Percentiles rank a stretch among this genome's conserved stretches.
Conservation (phyloP, 768 basidiomycete species). For the Rhizopogon sp. region DNA sequence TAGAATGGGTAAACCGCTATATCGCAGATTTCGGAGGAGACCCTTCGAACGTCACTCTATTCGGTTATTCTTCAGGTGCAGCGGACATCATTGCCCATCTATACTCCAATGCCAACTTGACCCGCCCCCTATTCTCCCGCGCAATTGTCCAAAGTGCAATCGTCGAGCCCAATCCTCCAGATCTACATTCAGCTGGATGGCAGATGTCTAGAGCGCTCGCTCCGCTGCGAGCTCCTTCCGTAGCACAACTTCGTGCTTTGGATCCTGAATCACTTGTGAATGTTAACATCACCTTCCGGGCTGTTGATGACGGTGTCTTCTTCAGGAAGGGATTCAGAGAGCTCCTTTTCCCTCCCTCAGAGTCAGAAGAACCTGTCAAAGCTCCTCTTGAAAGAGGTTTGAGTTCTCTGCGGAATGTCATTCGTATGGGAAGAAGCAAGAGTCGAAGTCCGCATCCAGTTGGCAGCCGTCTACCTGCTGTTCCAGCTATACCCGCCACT, state of each 20-base stretch:
- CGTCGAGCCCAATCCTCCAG: constrained; percentile 57
- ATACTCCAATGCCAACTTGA: constrained; percentile 57
- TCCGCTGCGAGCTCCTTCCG: constrained; percentile 43
- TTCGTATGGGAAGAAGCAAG: constrained; percentile 14
- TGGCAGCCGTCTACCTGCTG: constrained; percentile 1
- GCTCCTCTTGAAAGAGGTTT: constrained; percentile 11
- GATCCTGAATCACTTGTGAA: constrained; percentile 52
- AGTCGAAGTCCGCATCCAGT: constrained; percentile 26
- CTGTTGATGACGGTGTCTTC: constrained; percentile 67
- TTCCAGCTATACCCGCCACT: constrained; percentile 8
- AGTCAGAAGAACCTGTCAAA: constrained; percentile 14
- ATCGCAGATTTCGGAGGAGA: constrained; percentile 68
- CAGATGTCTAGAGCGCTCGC: constrained; percentile 63
- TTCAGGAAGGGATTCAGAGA: constrained; percentile 58
- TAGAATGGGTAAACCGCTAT: constrained; percentile 58
- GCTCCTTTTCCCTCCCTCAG: constrained; percentile 29
- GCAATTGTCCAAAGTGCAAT: constrained; percentile 73
- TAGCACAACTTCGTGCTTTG: constrained; percentile 61
- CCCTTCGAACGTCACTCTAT: constrained; percentile 40
- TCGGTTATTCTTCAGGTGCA: constrained; percentile 37
- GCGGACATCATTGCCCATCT: constrained; percentile 60
- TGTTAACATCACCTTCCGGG: constrained; percentile 46
- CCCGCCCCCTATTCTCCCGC: constrained; percentile 59
- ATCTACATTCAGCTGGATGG: constrained; percentile 56
- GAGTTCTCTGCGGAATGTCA: constrained; percentile 19